Evolutionary conservation across 1,284 basidiomycete species (phyloP), one percentile per base, ranked within the genome.

Genomic region (Ganoderma leucocontextum): DNA sequence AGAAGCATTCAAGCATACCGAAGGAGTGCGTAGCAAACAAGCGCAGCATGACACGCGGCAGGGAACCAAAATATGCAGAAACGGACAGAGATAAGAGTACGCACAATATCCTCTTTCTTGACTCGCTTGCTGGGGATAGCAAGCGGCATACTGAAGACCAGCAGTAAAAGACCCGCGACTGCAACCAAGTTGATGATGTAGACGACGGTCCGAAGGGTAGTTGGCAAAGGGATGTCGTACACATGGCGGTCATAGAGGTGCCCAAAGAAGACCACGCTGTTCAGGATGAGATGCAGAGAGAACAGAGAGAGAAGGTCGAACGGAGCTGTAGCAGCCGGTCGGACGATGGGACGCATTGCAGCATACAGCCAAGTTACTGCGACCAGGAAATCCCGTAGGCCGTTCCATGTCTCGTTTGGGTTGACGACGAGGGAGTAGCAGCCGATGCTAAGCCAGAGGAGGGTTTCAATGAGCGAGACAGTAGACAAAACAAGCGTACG

Each of bases 301-400:
- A 85, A 89, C 4, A 91, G 79, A 0, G 78, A 68, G 70, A 90
- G 84, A n/a, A 91, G 78, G 70, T 88, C 86, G 71, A 78, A 84
- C 5, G 88, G 86, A 0, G 85, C 82, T 0, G 86, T 88, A 0
- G 83, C 74, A 2, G 76, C 76, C 0, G 85, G 86, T 7, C 74
- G 73, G 10, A 81, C 64, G 47, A 84, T 72, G 2, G 86, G 83
- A n/a, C 82, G 80, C 39, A 83, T 65, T 36, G 82, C 76, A 0
- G 86, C 85, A 75, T 90, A 91, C 12, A 89, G 75, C 91, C 91
- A 92, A 10, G 85, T 80, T 5, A 78, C 63, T 0, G 86, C 84
- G 35, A 86, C 71, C 22, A 87, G 75, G 62, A 87, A 79, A 1
- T 82, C 78, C 15, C 79, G 78, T 2, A 81, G 52, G 5, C 74